phyloP scores from a whole-genome alignment of 2,329 filamentous ascomycete genomes.

The Xylariales sp. region DNA sequence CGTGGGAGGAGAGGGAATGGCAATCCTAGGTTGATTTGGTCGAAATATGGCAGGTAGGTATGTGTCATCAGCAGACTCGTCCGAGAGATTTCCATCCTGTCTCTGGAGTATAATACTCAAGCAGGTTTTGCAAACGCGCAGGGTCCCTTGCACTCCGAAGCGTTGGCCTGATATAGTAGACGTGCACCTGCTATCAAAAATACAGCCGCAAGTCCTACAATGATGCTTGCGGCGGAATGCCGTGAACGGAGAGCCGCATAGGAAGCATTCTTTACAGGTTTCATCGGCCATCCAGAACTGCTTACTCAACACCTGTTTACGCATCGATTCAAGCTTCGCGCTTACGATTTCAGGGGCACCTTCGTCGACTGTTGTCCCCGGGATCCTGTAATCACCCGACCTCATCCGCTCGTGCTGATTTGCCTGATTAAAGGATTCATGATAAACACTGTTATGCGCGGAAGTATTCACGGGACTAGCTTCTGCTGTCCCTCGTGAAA shows the following conservation, averaged over 20 bases:
- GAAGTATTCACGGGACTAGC: slow-evolving; percentile 68
- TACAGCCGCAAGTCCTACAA: slow-evolving; percentile 95
- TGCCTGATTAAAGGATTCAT: slow-evolving; percentile 65
- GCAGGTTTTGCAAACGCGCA: slow-evolving; percentile 93
- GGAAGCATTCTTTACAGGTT: slow-evolving; percentile 96
- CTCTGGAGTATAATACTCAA: slow-evolving; percentile 90
- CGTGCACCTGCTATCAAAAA: slow-evolving; percentile 97
- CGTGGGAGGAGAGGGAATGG: slow-evolving; percentile 48
- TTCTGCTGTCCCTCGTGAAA: slow-evolving; percentile 67
- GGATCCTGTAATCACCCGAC: slow-evolving; percentile 63
- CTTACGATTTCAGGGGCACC: slow-evolving; percentile 69
- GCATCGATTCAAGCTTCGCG: slow-evolving; percentile 75
- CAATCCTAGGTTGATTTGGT: slow-evolving; percentile 61
- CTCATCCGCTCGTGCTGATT: slow-evolving; percentile 58
- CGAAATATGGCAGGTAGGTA: slow-evolving; percentile 74
- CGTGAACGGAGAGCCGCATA: slow-evolving; percentile 89
- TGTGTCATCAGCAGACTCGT: slow-evolving; percentile 83
- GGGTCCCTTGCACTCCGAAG: slow-evolving; percentile 85
- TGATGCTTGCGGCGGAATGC: slow-evolving; percentile 97
- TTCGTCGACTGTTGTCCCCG: slow-evolving; percentile 67
- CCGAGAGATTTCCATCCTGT: slow-evolving; percentile 86
- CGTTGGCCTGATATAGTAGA: slow-evolving; percentile 87
- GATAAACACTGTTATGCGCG: slow-evolving; percentile 67
- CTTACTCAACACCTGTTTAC: slow-evolving; percentile 88
- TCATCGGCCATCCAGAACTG: slow-evolving; percentile 99